These are phyloP conservation scores for Boechera retrofracta DNA, from an alignment of 345 rosid genomes.

Conservation along the genomic window DNA sequence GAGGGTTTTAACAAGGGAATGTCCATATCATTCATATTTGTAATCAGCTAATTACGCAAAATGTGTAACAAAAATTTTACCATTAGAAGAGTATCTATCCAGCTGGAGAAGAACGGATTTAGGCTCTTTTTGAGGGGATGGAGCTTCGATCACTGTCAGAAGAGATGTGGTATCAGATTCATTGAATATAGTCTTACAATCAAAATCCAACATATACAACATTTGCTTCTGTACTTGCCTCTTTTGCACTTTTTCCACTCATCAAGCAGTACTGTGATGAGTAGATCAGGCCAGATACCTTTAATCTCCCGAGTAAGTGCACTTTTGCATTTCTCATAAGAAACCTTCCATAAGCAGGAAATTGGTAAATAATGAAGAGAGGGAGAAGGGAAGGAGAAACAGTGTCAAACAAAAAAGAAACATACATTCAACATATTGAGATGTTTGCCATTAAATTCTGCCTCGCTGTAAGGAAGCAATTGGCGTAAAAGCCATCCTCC, in stretches of 20 bases:
- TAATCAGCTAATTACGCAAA: constrained; percentile 21
- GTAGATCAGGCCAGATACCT: constrained; percentile 90
- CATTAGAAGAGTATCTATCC: constrained; percentile 56
- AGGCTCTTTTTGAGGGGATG: constrained; percentile 82
- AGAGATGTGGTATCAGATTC: constrained; percentile 31
- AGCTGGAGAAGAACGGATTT: constrained; percentile 72
- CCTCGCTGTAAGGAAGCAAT: constrained; percentile 86
- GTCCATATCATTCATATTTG: constrained; percentile 18
- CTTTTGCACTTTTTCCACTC: constrained; percentile 98
- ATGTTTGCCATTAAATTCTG: constrained; percentile 83
- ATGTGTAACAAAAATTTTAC: constrained; percentile 47
- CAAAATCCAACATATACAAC: constrained; percentile 17
- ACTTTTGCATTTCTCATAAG: constrained; percentile 62
- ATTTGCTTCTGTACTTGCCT: constrained; percentile 55
- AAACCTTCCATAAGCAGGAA: constrained; percentile 55
- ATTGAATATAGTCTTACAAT: constrained; percentile 26
- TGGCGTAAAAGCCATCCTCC: constrained; percentile 99
- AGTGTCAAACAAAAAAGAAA: constrained; percentile 10
- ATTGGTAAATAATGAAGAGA: background rate
- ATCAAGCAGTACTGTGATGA: constrained; percentile 67
- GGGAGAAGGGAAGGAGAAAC: background rate
- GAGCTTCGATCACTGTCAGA: constrained; percentile 82
- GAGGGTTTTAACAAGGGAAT: background rate
- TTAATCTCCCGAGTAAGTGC: constrained; percentile 64
- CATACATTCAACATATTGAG: constrained; percentile 70